These are phyloP conservation scores for Nakazawaea holstii DNA, from an alignment of 805 yeast species.

Conservation along the genomic window DNA sequence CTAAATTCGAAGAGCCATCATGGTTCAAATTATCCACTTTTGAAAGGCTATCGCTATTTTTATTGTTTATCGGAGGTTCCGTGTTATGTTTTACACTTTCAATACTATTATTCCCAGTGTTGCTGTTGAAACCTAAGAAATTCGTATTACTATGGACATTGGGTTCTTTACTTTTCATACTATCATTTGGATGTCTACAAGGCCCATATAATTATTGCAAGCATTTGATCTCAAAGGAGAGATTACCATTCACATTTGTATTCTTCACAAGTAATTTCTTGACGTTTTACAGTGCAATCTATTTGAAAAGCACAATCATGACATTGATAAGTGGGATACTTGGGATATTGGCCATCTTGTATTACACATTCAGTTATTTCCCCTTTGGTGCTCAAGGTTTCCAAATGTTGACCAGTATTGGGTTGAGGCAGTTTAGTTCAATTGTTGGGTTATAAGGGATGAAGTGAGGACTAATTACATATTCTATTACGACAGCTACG, in stretches of 20 bases:
- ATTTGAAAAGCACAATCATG: slow-evolving; percentile 64
- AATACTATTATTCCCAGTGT: slow-evolving; percentile 79
- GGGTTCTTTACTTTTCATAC: slow-evolving; percentile 81
- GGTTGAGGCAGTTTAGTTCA: slow-evolving; percentile 25
- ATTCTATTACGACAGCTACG: too few relatives aligned
- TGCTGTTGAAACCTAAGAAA: slow-evolving; percentile 85
- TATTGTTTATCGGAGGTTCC: slow-evolving; percentile 71
- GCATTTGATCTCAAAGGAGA: slow-evolving; percentile 69
- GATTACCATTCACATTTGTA: slow-evolving; percentile 75
- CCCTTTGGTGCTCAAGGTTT: slow-evolving; percentile 88
- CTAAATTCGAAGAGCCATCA: slow-evolving; percentile 53
- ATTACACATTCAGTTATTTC: slow-evolving; percentile 88
- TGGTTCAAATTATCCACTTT: slow-evolving; percentile 75
- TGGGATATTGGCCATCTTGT: slow-evolving; percentile 82
- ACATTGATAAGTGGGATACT: slow-evolving; percentile 71
- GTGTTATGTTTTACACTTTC: slow-evolving; percentile 78
- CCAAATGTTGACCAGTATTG: slow-evolving; percentile 41
- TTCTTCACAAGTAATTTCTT: slow-evolving; percentile 76
- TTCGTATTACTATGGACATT: slow-evolving; percentile 89
- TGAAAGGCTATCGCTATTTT: slow-evolving; percentile 76
- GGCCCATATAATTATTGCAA: slow-evolving; percentile 80
- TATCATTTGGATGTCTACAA: slow-evolving; percentile 86
- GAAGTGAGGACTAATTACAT: background rate
- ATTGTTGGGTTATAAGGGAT: slow-evolving; percentile 32
- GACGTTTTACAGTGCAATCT: slow-evolving; percentile 75